Evolutionary conservation across 2,329 filamentous ascomycete species (phyloP), one percentile per base, ranked within the genome.

Genomic region (Talaromyces pinophilus): DNA sequence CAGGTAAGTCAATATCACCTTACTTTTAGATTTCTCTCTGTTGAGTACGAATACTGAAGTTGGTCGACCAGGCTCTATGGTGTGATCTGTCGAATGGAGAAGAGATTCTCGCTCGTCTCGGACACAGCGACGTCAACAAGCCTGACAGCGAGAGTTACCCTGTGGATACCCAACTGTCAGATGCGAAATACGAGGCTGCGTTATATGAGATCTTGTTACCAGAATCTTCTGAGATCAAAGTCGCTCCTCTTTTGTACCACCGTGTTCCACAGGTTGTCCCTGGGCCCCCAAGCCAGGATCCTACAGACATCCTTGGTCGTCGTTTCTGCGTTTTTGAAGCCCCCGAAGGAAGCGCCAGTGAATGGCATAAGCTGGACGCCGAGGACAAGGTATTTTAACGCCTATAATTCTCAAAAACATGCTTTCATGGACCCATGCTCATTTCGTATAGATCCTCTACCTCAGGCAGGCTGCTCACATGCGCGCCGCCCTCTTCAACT

Each of bases 401-500:
- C 40, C 17, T 13, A 2, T 48, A 28, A 5, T 17, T 44, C 17
- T 17, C 25, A 44, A n/a, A 17, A n/a, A 17, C 1, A 17, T 42
- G 22, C 0, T 1, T 59, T 59, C 2, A 19, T n/a, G 40, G 10
- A 17, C 35, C 28, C 6, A 3, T 54, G n/a, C 25, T 40, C 13
- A 28, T 17, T 17, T 44, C 5, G 13, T 25, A 19, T 22, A 60
- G 57, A 28, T 46, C 8, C 2, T n/a, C 28, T 22, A 46, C 10
- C 6, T 60, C 8, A 60, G 10, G 5, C 57, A 60, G n/a, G 22
- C 57, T 5, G 57, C 57, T 10, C 13, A 30, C 3, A 46, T 60
- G 17, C 35, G 57, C 22, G 57, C 57, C 17, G 15, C 40, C 19
- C 57, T 60, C 6, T 60, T 60, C 40, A 60, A 46, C 57, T 60